Evolutionary conservation across 2,329 filamentous ascomycete species (phyloP), one percentile per base, ranked within the genome.

Genomic region (Fusarium odoratissimum): DNA sequence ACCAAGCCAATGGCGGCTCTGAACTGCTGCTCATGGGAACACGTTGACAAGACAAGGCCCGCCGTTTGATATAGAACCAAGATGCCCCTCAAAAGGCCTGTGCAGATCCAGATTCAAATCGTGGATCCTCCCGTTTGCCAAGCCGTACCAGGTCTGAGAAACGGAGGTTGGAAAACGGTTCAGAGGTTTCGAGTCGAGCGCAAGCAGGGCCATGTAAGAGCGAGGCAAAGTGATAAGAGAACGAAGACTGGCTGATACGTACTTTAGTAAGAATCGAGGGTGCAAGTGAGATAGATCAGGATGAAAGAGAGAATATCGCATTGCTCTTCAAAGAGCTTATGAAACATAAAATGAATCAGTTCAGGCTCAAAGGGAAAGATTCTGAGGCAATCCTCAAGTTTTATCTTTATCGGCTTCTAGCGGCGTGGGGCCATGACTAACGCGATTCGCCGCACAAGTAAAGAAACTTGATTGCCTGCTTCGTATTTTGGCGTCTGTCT

Each of bases 11-110:
- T 77, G 37, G 46, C 57, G 42, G 31, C 42, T 42, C 49, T 60
- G 55, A 54, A 42, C 12, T 21, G 49, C 55, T 59, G 58, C 73
- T 73, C 72, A 75, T 75, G 74, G 63, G 65, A 64, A 58, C 69
- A 76, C 54, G 71, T 44, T 66, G 62, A 60, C 40, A 42, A 68
- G 67, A 51, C 63, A 52, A 61, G 67, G 59, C 28, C 38, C 40
- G 45, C 69, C 51, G 63, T 71, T 74, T 72, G 72, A 59, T 38
- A 67, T 44, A 42, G 37, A 54, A 42, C 35, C 67, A 60, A 60
- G 61, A 35, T 46, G 58, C 68, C 67, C 68, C 71, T 75, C 65
- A 76, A 69, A 71, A 38, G 59, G 59, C 56, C 62, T 54, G 41
- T 62, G 45, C 21, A 62, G 64, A 70, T 72, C 64, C 69, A 72